Evolutionary conservation across 2,329 filamentous ascomycete genomes (phyloP).

Genomic region (Emericellopsis cladophorae): DNA sequence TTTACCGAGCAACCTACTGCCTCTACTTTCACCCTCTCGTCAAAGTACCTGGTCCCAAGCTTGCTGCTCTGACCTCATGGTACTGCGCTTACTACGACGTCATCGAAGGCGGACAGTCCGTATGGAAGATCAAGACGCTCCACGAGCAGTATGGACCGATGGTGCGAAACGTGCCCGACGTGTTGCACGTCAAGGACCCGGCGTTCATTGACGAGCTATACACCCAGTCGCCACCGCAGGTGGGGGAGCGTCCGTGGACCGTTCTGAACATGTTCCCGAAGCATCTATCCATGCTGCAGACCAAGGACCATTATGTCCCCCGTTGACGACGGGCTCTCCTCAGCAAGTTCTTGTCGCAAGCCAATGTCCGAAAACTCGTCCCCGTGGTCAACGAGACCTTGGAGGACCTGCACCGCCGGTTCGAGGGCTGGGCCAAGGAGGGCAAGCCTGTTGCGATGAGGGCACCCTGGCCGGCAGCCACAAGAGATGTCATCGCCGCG

Average conservation of each 20-base stretch:
- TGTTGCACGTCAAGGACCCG: slow-evolving; percentile 10
- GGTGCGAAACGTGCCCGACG: slow-evolving; percentile 9
- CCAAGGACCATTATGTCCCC: slow-evolving; percentile 11
- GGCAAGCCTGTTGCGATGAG: slow-evolving; percentile 3
- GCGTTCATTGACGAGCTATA: slow-evolving; percentile 8
- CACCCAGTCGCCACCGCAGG: slow-evolving; percentile 2
- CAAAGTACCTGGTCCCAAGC: not conserved
- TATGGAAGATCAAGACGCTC: slow-evolving; percentile 13
- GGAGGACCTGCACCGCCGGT: not conserved
- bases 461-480: slow-evolving; percentile 4
- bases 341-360: slow-evolving; percentile 11
- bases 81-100: slow-evolving; percentile 18
- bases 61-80: slow-evolving; percentile 10
- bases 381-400: slow-evolving; percentile 7
- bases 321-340: slow-evolving; percentile 8
- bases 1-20: not conserved
- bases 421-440: slow-evolving; percentile 5
- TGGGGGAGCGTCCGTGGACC: slow-evolving; percentile 5
- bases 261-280: slow-evolving; percentile 2
- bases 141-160: slow-evolving; percentile 18
- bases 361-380: slow-evolving; percentile 6
- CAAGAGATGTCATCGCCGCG: slow-evolving; percentile 9
- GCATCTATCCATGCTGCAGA: slow-evolving; percentile 6
- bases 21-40: not conserved
- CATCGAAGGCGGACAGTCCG: slow-evolving; percentile 12